Base-by-base conservation (phyloP, 345 rosid genomes). In the Physaria fendleri region DNA sequence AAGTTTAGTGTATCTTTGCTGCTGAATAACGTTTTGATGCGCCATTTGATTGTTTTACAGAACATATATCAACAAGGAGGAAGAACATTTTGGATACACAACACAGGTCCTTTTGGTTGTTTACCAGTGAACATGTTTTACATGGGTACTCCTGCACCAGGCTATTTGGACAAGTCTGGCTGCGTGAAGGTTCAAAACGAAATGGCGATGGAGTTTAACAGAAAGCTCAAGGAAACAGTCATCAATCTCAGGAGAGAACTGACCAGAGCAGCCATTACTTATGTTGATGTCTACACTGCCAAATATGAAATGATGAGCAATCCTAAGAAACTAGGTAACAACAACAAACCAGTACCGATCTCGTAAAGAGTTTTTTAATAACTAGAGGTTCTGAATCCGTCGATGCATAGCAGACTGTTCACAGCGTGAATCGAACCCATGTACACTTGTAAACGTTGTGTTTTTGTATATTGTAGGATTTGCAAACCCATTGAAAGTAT, bases 41-140 rank as follows among this genome's bases (percentile, higher is more conserved):
- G 3, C 23, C 22, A 2, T 22, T 30, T 56, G 44, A 44, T 49
- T 48, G 18, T 47, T 42, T 42, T 27, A 41, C 78, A 77, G 81
- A 76, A 50, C 66, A 62, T 82, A 22, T 78, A 82, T 35, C 30
- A 60, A 28, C 62, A 66, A 69, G 83, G 85, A 56, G 88, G 81
- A 52, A 74, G 83, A 72, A 49, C 78, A 42, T 80, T 80, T 59
- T 78, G 79, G 79, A 75, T 92, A 59, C 98, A 92, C 60, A 92
- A 92, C 74, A 92, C 95, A 0, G 96, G 93, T 7, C 98, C 96
- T 1, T 16, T 86, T 4, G 98, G 98, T 40, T 92, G 98, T 76
- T 69, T 92, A 78, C 93, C 98, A 0, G 87, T 83, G 39, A 76
- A 86, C 62, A 66, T 76, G 35, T 86, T 92, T 72, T 88, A 86